Evolutionary conservation across 2,329 filamentous ascomycete genomes (phyloP).

Genomic region (Pseudogymnoascus pannorum): DNA sequence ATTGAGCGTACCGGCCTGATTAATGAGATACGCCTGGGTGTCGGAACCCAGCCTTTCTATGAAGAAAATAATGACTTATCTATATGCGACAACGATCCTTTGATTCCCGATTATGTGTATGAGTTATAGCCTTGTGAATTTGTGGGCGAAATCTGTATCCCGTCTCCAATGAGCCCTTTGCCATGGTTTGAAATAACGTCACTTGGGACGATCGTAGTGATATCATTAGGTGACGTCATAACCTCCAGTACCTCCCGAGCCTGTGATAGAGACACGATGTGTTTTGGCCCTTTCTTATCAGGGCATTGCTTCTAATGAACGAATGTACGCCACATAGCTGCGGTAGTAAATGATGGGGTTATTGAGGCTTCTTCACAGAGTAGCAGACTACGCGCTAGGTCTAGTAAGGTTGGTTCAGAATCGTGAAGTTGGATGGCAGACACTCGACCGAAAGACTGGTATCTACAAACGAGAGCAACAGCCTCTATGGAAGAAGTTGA

Average conservation of each 20-base stretch:
- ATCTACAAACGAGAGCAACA: slow-evolving; percentile 33
- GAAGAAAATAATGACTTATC: not conserved
- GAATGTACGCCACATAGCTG: not conserved
- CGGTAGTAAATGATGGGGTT: not conserved
- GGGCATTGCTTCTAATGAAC: not conserved
- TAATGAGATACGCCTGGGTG: not conserved
- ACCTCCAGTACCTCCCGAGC: too few species aligned
- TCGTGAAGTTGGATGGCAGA: slow-evolving; percentile 28
- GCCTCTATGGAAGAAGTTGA: slow-evolving; percentile 34
- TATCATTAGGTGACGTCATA: too few species aligned
- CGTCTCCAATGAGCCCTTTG: too few species aligned
- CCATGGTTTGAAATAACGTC: too few species aligned
- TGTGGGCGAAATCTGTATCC: too few species aligned
- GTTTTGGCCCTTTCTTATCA: not conserved
- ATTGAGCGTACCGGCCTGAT: too few species aligned
- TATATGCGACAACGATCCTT: slow-evolving; percentile 32
- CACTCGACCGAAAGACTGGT: slow-evolving; percentile 29
- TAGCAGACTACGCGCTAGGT: not conserved
- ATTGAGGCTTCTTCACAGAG: not conserved
- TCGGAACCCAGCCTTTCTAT: not conserved
- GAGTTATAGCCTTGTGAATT: too few species aligned
- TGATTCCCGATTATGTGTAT: too few species aligned
- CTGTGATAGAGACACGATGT: not conserved
- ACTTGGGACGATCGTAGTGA: too few species aligned
- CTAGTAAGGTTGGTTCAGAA: slow-evolving; percentile 22